These are phyloP conservation scores for Exophiala xenobiotica DNA, from an alignment of 2,329 filamentous ascomycete genomes.

Conservation along the genomic window DNA sequence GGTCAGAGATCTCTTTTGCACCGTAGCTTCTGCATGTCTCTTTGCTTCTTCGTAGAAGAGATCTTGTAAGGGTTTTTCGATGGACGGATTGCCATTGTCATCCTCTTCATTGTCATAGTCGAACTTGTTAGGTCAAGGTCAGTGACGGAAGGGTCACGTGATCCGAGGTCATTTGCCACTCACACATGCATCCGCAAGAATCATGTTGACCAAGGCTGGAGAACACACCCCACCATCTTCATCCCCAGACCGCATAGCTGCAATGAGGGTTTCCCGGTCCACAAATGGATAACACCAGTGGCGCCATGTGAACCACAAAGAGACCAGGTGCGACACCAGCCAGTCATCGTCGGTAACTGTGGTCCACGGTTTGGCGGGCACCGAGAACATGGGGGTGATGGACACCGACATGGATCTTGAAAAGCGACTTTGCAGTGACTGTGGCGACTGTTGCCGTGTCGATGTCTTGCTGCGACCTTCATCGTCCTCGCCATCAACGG, in stretches of 20 bases:
- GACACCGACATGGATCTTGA: neutral
- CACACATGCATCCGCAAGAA: constrained; percentile 31
- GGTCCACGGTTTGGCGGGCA: constrained; percentile 33
- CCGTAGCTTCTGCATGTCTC: constrained; percentile 2
- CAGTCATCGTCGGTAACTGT: constrained; percentile 34
- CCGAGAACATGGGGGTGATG: neutral
- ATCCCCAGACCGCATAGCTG: constrained; percentile 33
- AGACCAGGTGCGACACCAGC: constrained; percentile 37
- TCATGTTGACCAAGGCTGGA: constrained; percentile 38
- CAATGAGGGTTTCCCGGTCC: constrained; percentile 35
- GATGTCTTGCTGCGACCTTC: constrained; percentile 6
- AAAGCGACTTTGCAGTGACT: neutral
- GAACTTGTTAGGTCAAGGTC: neutral
- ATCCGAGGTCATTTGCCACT: neutral
- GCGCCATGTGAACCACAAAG: constrained; percentile 37
- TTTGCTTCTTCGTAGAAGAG: constrained; percentile 8
- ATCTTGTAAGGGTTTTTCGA: constrained; percentile 4
- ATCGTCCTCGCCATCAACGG: neutral
- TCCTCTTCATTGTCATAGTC: constrained; percentile 2
- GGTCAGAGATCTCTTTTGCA: constrained; percentile 17
- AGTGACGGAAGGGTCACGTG: constrained; percentile 3
- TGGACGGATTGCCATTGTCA: neutral
- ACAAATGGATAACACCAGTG: constrained; percentile 35
- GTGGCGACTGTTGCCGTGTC: constrained; percentile 6
- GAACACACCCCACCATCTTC: constrained; percentile 35